These are phyloP conservation scores for Stenogyne calaminthoides DNA, from an alignment of 305 asterid species.

Conservation along the genomic window DNA sequence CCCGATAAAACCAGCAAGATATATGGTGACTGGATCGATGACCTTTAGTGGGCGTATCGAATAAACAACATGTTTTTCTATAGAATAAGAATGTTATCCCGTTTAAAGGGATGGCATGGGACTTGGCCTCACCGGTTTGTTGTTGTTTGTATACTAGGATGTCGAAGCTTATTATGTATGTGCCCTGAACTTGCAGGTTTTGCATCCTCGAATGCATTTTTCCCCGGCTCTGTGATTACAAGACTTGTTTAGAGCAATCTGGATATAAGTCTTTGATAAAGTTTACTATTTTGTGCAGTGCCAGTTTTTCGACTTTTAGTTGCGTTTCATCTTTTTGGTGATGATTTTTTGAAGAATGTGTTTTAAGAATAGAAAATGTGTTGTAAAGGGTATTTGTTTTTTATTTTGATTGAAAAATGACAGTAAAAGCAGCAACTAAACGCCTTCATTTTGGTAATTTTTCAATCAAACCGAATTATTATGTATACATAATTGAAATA, in stretches of 20 bases:
- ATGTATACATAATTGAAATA: too few relatives aligned
- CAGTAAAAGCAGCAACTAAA: too few relatives aligned
- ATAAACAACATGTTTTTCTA: background rate
- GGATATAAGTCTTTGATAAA: background rate
- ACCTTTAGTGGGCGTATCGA: constrained; percentile 23
- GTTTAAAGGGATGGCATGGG: background rate
- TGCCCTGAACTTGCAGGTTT: background rate
- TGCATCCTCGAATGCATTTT: background rate
- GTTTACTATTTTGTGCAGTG: background rate
- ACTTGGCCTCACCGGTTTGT: background rate
- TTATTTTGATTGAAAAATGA: too few relatives aligned
- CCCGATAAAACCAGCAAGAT: constrained; percentile 84
- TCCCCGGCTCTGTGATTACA: too few relatives aligned
- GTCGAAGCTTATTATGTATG: background rate
- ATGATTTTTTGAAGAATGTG: background rate
- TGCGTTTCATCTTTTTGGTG: background rate
- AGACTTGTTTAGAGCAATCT: background rate
- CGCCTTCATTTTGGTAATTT: too few relatives aligned
- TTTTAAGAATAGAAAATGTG: background rate
- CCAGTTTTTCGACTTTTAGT: background rate
- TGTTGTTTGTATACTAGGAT: constrained; percentile 25
- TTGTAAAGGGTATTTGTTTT: too few relatives aligned
- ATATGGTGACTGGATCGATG: constrained; percentile 42
- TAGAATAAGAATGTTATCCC: background rate
- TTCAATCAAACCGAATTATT: too few relatives aligned